Conservation (phyloP, 495 filamentous ascomycete genomes). For the Daldinia caldariorum region DNA sequence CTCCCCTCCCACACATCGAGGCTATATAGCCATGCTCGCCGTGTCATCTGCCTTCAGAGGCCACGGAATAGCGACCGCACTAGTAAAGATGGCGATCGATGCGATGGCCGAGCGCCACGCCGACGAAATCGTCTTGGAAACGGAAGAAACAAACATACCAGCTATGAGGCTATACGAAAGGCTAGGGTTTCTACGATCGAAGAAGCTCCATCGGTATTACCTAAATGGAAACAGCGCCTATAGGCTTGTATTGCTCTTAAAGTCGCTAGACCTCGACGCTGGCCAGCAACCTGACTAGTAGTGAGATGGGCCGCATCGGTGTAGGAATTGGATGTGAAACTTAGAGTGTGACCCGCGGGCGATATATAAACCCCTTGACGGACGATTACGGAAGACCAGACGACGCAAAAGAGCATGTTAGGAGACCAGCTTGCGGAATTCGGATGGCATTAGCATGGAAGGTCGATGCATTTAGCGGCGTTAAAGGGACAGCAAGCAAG, state of each 20-base stretch:
- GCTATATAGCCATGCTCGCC: constrained; percentile 99
- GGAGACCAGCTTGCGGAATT: neutral
- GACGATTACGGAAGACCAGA: neutral
- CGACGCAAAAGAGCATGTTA: neutral
- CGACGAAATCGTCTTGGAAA: constrained; percentile 96
- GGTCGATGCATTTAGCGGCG: constrained; percentile 35
- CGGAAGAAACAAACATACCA: constrained; percentile 91
- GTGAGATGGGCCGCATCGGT: constrained; percentile 20
- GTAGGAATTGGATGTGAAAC: neutral
- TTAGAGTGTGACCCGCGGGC: neutral
- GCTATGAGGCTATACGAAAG: constrained; percentile 95
- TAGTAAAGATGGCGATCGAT: constrained; percentile 92
- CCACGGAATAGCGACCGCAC: constrained; percentile 86
- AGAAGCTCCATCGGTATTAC: constrained; percentile 95
- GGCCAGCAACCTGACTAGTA: constrained; percentile 38
- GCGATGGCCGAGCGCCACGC: constrained; percentile 85
- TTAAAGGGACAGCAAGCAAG: constrained; percentile 37
- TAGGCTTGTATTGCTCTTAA: constrained; percentile 84
- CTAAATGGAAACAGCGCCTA: constrained; percentile 96
- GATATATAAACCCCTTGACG: neutral
- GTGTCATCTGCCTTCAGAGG: constrained; percentile 81
- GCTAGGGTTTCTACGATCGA: constrained; percentile 90
- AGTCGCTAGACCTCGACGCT: constrained; percentile 54
- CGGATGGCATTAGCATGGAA: constrained; percentile 5
- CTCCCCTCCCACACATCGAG: constrained; percentile 78